phyloP scores from a whole-genome alignment of 352 stramenopile genomes.

The Globisporangium spiculum region DNA sequence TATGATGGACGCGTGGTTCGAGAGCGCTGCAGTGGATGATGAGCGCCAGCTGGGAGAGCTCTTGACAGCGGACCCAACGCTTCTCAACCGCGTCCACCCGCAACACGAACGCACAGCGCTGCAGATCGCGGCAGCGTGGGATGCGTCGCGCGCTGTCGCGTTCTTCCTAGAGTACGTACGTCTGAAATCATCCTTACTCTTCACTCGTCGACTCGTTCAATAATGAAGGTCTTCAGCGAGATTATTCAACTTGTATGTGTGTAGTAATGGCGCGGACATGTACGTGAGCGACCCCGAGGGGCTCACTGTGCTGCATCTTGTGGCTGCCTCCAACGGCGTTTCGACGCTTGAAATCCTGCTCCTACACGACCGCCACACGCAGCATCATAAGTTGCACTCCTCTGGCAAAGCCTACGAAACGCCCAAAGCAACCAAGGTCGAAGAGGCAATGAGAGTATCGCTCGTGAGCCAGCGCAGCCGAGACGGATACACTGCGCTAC shows the following conservation, averaged over 20 bases:
- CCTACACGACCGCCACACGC: background rate
- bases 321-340: constrained; percentile 11
- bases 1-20: constrained; percentile 7
- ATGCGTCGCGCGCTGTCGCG: constrained; percentile 5
- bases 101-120: constrained; percentile 16
- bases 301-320: constrained; percentile 18
- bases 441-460: no score
- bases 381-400: background rate
- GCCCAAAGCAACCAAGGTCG: background rate
- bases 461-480: constrained; percentile 14
- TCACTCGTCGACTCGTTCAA: no score
- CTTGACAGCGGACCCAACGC: background rate
- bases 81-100: constrained; percentile 9
- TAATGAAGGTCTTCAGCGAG: no score
- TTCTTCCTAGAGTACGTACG: constrained; percentile 17
- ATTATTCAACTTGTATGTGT: background rate
- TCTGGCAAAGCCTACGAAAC: background rate
- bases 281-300: constrained; percentile 13
- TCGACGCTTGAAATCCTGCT: constrained; percentile 6
- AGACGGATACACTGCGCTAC: constrained; percentile 17
- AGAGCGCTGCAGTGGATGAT: background rate
- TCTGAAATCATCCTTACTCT: background rate
- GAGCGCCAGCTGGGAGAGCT: background rate
- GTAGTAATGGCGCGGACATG: constrained; percentile 11
- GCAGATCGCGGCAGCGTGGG: constrained; percentile 20